Base-by-base conservation (phyloP, 2,329 filamentous ascomycete species). In the Cytospora schulzeri region DNA sequence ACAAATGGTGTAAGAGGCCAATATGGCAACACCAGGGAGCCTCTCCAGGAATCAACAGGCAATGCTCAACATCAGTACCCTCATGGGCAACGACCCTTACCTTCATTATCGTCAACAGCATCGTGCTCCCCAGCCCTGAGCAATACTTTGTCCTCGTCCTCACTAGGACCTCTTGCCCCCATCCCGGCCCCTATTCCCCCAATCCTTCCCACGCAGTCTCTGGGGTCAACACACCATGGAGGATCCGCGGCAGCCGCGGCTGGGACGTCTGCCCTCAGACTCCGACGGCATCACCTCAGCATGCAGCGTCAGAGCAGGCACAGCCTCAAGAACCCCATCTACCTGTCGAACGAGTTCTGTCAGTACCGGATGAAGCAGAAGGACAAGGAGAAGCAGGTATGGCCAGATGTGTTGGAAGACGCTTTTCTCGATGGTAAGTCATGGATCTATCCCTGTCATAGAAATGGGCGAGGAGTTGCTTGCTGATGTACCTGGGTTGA, bases 301-400 rank as follows among this genome's bases (percentile, higher is more conserved):
- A 66, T 70, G 51, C 67, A 70, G 17, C 71, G 73, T 62, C 71
- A 74, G 35, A 72, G 72, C 66, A 77, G 78, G 64, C 73, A 75
- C 60, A 73, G 75, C 45, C 45, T 48, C 38, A 73, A 79, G 70
- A 88, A 89, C 74, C 86, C 87, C 54, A 82, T 89, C 69, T 86
- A 86, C 70, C 80, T 83, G 63, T 86, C 85, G 69, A 82, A 83
- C 19, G 83, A 87, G 67, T 90, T 90, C 71, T 82, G 85, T 65
- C 85, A 87, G 69, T 90, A 90, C 74, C 83, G 88, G 69, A 83
- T 83, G 72, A 85, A 87, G 73, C 87, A 89, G 74, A 83, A 81
- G 67, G 84, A 87, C 74, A 88, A 88, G 73, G 84, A 86, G 64
- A 81, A 88, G 70, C 80, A 82, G 66, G 85, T 82, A 74, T 84